Conservation (phyloP, 805 yeast genomes). For the Cyberlindnera mississippiensis region DNA sequence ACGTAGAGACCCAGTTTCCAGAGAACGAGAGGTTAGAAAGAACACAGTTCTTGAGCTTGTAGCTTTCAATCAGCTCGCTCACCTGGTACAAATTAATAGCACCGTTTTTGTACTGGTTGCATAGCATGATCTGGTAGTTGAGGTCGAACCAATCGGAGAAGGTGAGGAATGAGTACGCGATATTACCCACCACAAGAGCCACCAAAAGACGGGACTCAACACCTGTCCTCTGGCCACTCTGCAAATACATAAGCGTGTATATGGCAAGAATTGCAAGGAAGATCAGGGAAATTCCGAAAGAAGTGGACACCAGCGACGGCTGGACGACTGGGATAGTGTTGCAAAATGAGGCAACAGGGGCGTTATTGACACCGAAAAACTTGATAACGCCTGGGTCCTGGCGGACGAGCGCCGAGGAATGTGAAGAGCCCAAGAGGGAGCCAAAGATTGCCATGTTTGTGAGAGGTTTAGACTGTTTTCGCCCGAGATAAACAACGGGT, state of each 20-base stretch:
- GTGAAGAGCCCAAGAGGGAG: conserved; percentile 6
- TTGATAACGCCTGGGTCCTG: conserved; percentile 13
- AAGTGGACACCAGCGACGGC: conserved; percentile 25
- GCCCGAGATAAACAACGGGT: no score
- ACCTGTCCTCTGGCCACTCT: conserved; percentile 9
- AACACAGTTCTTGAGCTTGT: conserved; percentile 15
- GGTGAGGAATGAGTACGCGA: conserved; percentile 11
- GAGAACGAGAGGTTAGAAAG: neutral
- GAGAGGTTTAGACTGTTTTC: no score
- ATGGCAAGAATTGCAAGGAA: conserved; percentile 11
- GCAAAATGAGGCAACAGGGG: conserved; percentile 26
- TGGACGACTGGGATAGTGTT: conserved; percentile 20
- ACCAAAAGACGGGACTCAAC: conserved; percentile 25
- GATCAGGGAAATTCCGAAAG: conserved; percentile 24
- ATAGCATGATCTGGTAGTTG: conserved; percentile 21
- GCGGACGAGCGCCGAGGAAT: conserved; percentile 7
- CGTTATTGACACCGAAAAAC: conserved; percentile 23
- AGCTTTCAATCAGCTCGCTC: conserved; percentile 21
- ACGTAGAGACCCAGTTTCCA: conserved; percentile 2
- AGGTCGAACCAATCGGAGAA: conserved; percentile 27
- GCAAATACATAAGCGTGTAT: conserved; percentile 14
- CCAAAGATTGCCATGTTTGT: conserved; percentile 7
- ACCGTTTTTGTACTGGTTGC: conserved; percentile 29
- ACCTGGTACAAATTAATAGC: conserved; percentile 23
- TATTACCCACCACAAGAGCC: conserved; percentile 22